Conservation (phyloP, 371 early-diverging fungal genomes). For the Rhizomucor pusillus region DNA sequence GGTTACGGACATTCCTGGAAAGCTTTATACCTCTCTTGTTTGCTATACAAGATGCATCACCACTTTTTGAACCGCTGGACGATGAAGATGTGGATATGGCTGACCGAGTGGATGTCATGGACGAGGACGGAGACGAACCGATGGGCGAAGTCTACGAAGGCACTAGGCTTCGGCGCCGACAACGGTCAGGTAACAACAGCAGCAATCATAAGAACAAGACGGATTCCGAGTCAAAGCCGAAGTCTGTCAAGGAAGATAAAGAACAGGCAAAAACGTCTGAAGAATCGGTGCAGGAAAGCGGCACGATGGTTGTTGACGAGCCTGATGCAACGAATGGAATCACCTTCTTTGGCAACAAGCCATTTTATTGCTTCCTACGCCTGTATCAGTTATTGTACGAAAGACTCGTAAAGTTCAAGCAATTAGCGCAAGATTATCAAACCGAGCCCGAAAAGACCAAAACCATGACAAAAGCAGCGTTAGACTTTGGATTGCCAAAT, state of each 20-base stretch:
- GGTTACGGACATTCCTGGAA: conserved; percentile 70
- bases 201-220: not conserved
- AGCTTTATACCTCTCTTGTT: conserved; percentile 76
- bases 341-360: conserved; percentile 71
- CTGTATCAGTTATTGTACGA: conserved; percentile 67
- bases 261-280: not conserved
- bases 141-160: conserved; percentile 7
- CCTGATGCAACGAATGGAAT: conserved; percentile 16
- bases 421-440: not conserved
- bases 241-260: not conserved
- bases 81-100: conserved; percentile 13
- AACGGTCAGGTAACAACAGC: not conserved
- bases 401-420: conserved; percentile 3
- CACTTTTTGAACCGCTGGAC: conserved; percentile 7
- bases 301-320: not conserved
- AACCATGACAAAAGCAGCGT: not conserved
- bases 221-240: not conserved
- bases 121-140: conserved; percentile 22
- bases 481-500: not conserved
- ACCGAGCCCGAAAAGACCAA: not conserved
- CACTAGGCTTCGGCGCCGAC: conserved; percentile 1
- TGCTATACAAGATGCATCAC: conserved; percentile 45
- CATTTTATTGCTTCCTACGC: conserved; percentile 85
- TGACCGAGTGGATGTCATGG: conserved; percentile 12
- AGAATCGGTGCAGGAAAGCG: not conserved